Evolutionary conservation across 345 rosid genomes (phyloP), one percentile per base, ranked within the genome.

Genomic region (Gynandropsis gynandra): DNA sequence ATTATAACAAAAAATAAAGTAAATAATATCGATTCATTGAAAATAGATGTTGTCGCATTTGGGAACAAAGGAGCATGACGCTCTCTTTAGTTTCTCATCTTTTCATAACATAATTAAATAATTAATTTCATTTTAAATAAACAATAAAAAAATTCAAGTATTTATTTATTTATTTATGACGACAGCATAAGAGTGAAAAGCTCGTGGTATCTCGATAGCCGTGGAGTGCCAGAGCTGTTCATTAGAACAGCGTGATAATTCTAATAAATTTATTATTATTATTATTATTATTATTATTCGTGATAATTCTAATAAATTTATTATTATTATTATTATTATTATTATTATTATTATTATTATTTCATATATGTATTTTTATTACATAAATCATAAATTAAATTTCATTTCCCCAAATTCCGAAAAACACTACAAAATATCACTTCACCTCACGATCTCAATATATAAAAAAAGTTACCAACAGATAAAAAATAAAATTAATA

Each of bases 191-290:
- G 27, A 35, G 17, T 50, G 13, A 33, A 41, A 11, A 60, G 65
- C 56, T 54, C 80, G 85, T 76, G 82, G 69, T 41, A 63, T 76
- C 77, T 82, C 68, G 79, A 52, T 46, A 16, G 56, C 58, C 61
- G 76, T 61, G 82, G 33, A 31, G 13, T 62, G 40, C 13, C 42
- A 54, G 45, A 42, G 35, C 47, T 34, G 56, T 69, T 72, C 73
- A 64, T 53, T 74, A 8, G 67, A 59, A 62, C 63, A 41, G 74
- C 81, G 81, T 74, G 75, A 68, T 68, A 68, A 42, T 51, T 9
- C 38, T 42, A 19, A 17, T 14, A 27, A 13, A 50, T 60, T 41
- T 42, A 13, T n/a, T 29, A n/a, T 66, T 77, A 75, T 46, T 67
- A 55, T 54, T 33, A 37, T 7, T 47, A n/a, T 47, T 32, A 51